phyloP scores from a whole-genome alignment of 2,329 filamentous ascomycete species.

The Aureobasidium melanogenum region DNA sequence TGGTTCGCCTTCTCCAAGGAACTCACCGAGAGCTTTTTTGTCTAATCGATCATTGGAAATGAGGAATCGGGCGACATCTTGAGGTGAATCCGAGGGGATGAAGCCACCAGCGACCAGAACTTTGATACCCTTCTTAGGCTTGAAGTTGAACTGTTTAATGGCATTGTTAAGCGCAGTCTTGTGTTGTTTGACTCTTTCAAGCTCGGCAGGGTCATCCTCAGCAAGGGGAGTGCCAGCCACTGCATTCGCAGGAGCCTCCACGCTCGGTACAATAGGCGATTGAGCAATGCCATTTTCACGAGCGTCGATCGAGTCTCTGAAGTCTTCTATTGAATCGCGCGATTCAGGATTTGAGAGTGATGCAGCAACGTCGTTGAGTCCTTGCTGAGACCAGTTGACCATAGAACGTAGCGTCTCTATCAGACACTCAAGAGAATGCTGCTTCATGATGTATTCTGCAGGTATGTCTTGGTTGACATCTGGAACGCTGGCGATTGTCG shows the following conservation, averaged over 20 bases:
- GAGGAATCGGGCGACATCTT: conserved; percentile 79
- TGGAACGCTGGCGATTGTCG: conserved; percentile 50
- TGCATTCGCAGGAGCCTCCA: conserved; percentile 38
- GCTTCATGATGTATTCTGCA: conserved; percentile 84
- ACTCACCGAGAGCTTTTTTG: conserved; percentile 90
- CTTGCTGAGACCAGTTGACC: conserved; percentile 83
- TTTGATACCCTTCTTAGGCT: conserved; percentile 90
- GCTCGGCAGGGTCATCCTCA: conserved; percentile 84
- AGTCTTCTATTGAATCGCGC: conserved; percentile 47
- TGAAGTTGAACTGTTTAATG: conserved; percentile 91
- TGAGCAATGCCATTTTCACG: conserved; percentile 49
- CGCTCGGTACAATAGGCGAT: not conserved
- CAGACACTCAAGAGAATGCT: conserved; percentile 76
- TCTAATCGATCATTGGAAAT: conserved; percentile 74
- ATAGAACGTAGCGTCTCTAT: conserved; percentile 84
- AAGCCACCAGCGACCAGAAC: conserved; percentile 75
- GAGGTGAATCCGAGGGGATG: conserved; percentile 66
- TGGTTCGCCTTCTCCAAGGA: conserved; percentile 83
- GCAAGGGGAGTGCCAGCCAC: conserved; percentile 31
- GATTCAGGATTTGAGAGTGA: conserved; percentile 32
- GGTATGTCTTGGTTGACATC: conserved; percentile 55
- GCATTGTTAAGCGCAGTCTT: conserved; percentile 90
- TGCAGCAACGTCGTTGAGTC: conserved; percentile 41
- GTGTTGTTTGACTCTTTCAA: conserved; percentile 89
- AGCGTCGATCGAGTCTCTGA: conserved; percentile 70